Base-by-base conservation (phyloP, 768 basidiomycete species). In the Lentinula aciculospora region DNA sequence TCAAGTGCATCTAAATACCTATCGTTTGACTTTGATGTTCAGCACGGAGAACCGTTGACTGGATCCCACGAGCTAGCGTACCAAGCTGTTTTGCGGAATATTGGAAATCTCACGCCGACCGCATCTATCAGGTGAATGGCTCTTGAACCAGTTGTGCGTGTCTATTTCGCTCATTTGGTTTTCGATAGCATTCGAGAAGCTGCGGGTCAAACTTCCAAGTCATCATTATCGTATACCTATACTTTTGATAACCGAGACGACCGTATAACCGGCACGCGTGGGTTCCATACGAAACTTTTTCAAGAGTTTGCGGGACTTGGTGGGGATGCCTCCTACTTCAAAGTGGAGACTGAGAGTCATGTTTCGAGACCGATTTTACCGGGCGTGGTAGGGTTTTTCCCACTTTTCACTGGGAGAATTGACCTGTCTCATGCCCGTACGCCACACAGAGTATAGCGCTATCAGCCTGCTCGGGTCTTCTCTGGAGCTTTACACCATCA, bases 131-230 rank as follows among this genome's bases (percentile, higher is more conserved):
- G 88, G 94, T 92, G 60, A 9, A n/a, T 19, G 7, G 23, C n/a
- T n/a, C n/a, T n/a, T n/a, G n/a, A n/a, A n/a, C n/a, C n/a, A n/a
- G n/a, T n/a, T n/a, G n/a, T n/a, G n/a, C n/a, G n/a, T n/a, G n/a
- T n/a, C n/a, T n/a, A n/a, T n/a, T n/a, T n/a, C n/a, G n/a, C n/a
- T n/a, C n/a, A n/a, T n/a, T n/a, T n/a, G n/a, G n/a, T n/a, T n/a
- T n/a, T n/a, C n/a, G n/a, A n/a, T 62, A 95, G 93, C 58, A 89
- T 96, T 55, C 86, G 97, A 31, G 82, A 90, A 66, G 80, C 88
- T 1, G 94, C 95, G 0, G 92, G 93, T 0, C 81, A 84, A 23
- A 82, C 85, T 0, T 68, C 84, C 60, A 98, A 98, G 71, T 94
- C 94, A 0, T 81, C 93, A 0, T 44, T 98, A 1, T 86, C 86